Percentiles rank a stretch among this genome's conserved stretches.
Evolutionary conservation across 2,329 filamentous ascomycete genomes (phyloP).

Genomic region (Plenodomus tracheiphilus): DNA sequence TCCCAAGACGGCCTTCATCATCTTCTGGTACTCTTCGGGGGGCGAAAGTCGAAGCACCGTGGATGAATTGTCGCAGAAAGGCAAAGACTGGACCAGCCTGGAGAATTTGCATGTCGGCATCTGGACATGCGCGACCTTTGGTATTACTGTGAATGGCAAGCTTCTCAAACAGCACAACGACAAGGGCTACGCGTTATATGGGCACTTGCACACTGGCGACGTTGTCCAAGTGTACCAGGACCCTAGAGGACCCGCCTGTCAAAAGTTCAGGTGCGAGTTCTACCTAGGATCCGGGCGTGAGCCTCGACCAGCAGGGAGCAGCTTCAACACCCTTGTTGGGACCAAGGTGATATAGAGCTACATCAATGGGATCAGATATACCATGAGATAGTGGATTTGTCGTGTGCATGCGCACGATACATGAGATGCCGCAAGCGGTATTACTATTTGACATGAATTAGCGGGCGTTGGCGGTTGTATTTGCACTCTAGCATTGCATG

Average conservation of each 20-base stretch:
- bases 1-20: slow-evolving; percentile 78
- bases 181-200: slow-evolving; percentile 58
- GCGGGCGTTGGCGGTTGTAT: not conserved
- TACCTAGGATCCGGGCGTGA: slow-evolving; percentile 44
- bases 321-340: slow-evolving; percentile 27
- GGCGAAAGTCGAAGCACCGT: slow-evolving; percentile 66
- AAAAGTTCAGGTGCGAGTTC: slow-evolving; percentile 51
- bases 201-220: slow-evolving; percentile 76
- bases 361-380: not conserved
- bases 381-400: too few relatives aligned
- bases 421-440: too few relatives aligned
- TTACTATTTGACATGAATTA: not conserved
- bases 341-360: slow-evolving; percentile 11
- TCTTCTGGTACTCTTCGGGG: slow-evolving; percentile 66
- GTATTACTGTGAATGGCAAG: slow-evolving; percentile 77
- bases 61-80: slow-evolving; percentile 43
- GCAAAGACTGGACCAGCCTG: slow-evolving; percentile 59
- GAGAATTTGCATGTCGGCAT: slow-evolving; percentile 69
- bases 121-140: slow-evolving; percentile 75
- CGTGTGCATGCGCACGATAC: too few relatives aligned
- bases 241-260: slow-evolving; percentile 31
- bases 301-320: slow-evolving; percentile 28
- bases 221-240: slow-evolving; percentile 71
- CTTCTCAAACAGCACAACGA: slow-evolving; percentile 61
- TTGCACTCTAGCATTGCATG: not conserved